Percentiles rank a stretch among this genome's conserved stretches.
These are phyloP conservation scores for Trametes hirsuta DNA, from an alignment of 1,284 basidiomycete species.

Conservation along the genomic window DNA sequence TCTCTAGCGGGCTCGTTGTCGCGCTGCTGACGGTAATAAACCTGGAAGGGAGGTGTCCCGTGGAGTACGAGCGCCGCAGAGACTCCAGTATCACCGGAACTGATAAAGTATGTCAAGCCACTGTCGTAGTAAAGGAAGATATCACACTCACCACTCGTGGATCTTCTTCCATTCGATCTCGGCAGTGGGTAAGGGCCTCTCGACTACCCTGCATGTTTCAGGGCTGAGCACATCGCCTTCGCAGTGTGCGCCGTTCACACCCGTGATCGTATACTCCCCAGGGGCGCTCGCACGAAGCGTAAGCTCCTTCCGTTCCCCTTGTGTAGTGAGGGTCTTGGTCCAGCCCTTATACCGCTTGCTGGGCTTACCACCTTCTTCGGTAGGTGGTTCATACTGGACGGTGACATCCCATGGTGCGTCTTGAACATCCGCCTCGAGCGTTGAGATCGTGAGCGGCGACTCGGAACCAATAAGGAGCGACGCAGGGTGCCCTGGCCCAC, in stretches of 20 bases:
- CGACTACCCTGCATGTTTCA: constrained; percentile 73
- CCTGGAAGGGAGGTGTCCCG: constrained; percentile 88
- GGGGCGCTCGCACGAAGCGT: constrained; percentile 59
- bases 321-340: constrained; percentile 60
- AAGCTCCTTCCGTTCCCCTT: constrained; percentile 50
- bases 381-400: constrained; percentile 57
- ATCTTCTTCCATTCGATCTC: constrained; percentile 90
- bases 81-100: constrained; percentile 93
- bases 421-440: constrained; percentile 54
- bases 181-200: constrained; percentile 76
- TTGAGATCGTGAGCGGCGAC: constrained; percentile 52
- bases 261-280: constrained; percentile 83
- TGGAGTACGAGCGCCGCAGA: constrained; percentile 86
- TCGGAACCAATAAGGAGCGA: constrained; percentile 77
- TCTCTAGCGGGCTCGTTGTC: constrained; percentile 66
- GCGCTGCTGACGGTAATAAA: constrained; percentile 79
- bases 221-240: constrained; percentile 83
- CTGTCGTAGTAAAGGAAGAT: neutral
- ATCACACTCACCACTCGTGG: constrained; percentile 82
- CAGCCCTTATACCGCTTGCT: constrained; percentile 58
- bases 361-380: constrained; percentile 39
- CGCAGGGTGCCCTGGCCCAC: constrained; percentile 73
- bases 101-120: constrained; percentile 36
- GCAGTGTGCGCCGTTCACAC: constrained; percentile 78
- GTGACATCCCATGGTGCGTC: constrained; percentile 73